These are phyloP conservation scores for Phellopilus nigrolimitatus DNA, from an alignment of 1,284 basidiomycete genomes.

Conservation along the genomic window DNA sequence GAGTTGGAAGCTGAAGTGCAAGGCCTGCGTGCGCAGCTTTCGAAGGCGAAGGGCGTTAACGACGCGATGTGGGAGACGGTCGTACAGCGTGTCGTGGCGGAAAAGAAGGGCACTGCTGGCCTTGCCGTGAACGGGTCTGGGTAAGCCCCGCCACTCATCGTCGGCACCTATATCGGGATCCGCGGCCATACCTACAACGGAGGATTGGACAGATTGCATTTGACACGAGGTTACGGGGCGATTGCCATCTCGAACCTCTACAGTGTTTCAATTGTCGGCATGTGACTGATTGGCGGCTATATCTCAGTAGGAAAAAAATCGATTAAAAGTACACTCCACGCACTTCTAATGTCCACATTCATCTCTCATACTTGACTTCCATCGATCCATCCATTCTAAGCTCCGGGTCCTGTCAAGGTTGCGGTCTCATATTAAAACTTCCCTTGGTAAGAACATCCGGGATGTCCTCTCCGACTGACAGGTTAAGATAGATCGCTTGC, in stretches of 20 bases:
- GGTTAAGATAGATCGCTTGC: too few relatives aligned
- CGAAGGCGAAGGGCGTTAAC: slow-evolving; percentile 79
- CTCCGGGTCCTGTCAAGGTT: not conserved
- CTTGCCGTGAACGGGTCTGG: not conserved
- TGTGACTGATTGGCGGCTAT: not conserved
- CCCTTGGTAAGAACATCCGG: too few relatives aligned
- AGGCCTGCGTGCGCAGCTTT: slow-evolving; percentile 60
- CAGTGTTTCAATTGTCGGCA: not conserved
- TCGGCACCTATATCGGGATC: too few relatives aligned
- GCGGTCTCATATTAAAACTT: not conserved
- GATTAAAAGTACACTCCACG: not conserved
- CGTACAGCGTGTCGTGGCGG: slow-evolving; percentile 51
- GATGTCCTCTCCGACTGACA: too few relatives aligned
- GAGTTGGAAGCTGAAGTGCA: slow-evolving; percentile 71
- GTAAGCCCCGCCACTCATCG: too few relatives aligned
- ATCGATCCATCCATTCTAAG: not conserved
- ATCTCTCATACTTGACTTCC: not conserved
- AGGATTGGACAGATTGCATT: not conserved
- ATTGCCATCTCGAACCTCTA: not conserved
- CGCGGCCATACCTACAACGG: too few relatives aligned
- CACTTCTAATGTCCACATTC: not conserved
- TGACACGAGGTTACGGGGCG: not conserved
- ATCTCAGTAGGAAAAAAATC: too few relatives aligned
- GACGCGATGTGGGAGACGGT: slow-evolving; percentile 88
- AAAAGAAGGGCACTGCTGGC: slow-evolving; percentile 17